These are phyloP conservation scores for Eremochloa ophiuroides DNA, from an alignment of 176 grass and related monocot genomes.

Conservation along the genomic window DNA sequence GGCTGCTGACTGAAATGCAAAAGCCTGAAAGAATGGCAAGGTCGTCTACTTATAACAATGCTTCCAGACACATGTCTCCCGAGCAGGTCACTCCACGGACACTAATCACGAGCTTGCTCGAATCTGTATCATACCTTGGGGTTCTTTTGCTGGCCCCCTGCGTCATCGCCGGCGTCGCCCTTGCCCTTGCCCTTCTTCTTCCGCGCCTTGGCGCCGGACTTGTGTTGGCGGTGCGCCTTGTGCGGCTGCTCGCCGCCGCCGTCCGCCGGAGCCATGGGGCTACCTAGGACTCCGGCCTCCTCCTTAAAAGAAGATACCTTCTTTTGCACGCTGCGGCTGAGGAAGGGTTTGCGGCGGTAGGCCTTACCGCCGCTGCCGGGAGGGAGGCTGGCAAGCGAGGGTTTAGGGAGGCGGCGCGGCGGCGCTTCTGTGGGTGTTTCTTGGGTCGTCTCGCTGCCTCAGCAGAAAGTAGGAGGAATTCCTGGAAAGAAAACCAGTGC, in stretches of 20 bases:
- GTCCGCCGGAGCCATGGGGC: conserved; percentile 48
- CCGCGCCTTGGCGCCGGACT: conserved; percentile 60
- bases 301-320: background rate
- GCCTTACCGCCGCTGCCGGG: conserved; percentile 2
- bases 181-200: conserved; percentile 65
- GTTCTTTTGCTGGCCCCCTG: conserved; percentile 49
- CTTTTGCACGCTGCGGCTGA: background rate
- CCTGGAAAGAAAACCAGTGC: too few relatives aligned
- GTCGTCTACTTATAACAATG: conserved; percentile 11
- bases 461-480: too few relatives aligned
- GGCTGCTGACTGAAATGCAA: conserved; percentile 80
- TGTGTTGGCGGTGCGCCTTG: conserved; percentile 77
- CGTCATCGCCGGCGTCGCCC: conserved; percentile 42
- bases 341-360: background rate
- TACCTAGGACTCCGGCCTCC: background rate
- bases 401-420: conserved; percentile 15
- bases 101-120: background rate
- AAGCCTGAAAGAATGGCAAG: conserved; percentile 54
- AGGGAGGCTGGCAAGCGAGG: background rate
- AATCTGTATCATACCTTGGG: conserved; percentile 59
- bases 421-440: background rate
- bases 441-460: too few relatives aligned
- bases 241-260: conserved; percentile 48
- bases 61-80: background rate
- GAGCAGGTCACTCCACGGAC: background rate